Evolutionary conservation across 495 filamentous ascomycete genomes (phyloP).

Genomic region (Aspergillus campestris): DNA sequence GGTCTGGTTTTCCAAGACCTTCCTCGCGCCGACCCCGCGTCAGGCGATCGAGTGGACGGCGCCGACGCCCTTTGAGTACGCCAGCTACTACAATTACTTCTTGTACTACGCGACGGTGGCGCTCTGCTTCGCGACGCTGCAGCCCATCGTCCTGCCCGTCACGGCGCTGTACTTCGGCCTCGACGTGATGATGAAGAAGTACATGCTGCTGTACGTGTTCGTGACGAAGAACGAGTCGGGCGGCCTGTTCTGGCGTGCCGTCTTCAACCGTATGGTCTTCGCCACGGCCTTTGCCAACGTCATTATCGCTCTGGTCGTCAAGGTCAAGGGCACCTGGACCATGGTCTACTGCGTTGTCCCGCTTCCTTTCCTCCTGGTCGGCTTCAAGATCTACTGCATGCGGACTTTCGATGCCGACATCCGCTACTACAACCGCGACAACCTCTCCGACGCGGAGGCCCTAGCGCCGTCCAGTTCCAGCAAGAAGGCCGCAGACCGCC

Average conservation of each 20-base stretch:
- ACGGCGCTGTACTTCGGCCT: slow-evolving; percentile 84
- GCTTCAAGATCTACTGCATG: slow-evolving; percentile 82
- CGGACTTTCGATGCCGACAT: slow-evolving; percentile 66
- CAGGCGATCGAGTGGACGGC: slow-evolving; percentile 92
- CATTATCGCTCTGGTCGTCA: slow-evolving; percentile 66
- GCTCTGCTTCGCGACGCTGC: slow-evolving; percentile 75
- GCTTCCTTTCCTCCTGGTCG: slow-evolving; percentile 68
- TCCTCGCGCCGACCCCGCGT: slow-evolving; percentile 79
- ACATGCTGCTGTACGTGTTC: slow-evolving; percentile 87
- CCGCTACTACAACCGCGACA: slow-evolving; percentile 63
- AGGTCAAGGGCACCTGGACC: slow-evolving; percentile 46
- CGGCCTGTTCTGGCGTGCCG: slow-evolving; percentile 82
- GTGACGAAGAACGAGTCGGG: slow-evolving; percentile 94
- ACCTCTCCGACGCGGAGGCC: slow-evolving; percentile 48
- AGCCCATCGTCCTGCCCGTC: slow-evolving; percentile 85
- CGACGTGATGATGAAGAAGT: slow-evolving; percentile 89
- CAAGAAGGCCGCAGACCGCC: slow-evolving; percentile 56
- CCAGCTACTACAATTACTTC: slow-evolving; percentile 93
- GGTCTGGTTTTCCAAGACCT: slow-evolving; percentile 74
- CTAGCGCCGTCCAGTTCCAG: slow-evolving; percentile 35
- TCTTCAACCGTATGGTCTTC: slow-evolving; percentile 90
- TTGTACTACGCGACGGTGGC: slow-evolving; percentile 88
- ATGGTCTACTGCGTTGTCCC: slow-evolving; percentile 64
- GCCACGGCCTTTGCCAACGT: slow-evolving; percentile 70
- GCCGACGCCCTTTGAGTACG: slow-evolving; percentile 87